Percentiles rank a stretch among this genome's conserved stretches.
Conservation (phyloP, 176 grass and related monocot genomes). For the Carex cristatella region DNA sequence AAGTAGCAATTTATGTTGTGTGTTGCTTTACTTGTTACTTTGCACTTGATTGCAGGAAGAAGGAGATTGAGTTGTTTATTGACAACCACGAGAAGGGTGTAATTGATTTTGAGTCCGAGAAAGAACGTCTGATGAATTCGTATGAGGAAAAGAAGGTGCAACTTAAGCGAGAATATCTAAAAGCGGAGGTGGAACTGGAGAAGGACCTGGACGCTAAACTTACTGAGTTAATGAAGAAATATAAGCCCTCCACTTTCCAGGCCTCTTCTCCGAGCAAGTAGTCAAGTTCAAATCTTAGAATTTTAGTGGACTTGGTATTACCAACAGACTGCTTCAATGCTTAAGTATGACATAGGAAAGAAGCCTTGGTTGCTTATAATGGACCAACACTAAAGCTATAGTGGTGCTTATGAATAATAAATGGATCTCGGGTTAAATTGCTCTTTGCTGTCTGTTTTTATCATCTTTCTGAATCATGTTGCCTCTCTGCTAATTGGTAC, state of each 20-base stretch:
- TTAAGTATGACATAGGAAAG: not conserved
- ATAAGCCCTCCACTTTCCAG: conserved; percentile 53
- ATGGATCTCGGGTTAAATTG: not conserved
- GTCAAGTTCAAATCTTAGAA: not conserved
- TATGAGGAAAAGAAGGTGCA: conserved; percentile 49
- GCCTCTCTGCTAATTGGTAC: not conserved
- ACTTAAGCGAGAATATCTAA: conserved; percentile 51
- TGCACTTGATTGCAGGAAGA: conserved; percentile 37
- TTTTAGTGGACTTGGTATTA: not conserved
- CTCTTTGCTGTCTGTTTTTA: not conserved
- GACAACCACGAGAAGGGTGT: conserved; percentile 59
- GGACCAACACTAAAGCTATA: not conserved
- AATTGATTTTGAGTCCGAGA: conserved; percentile 38
- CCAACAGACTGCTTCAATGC: not conserved
- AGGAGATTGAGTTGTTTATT: conserved; percentile 48
- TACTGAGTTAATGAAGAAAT: conserved; percentile 57
- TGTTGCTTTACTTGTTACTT: not conserved
- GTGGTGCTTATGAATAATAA: not conserved
- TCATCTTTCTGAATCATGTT: not conserved
- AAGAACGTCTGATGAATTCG: conserved; percentile 39
- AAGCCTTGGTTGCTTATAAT: not conserved
- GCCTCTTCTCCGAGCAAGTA: conserved; percentile 11
- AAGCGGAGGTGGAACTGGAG: conserved; percentile 47
- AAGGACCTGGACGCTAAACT: conserved; percentile 40
- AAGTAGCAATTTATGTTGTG: not conserved